Evolutionary conservation across 805 yeast species (phyloP).

Genomic region (Metschnikowia baotianmanensis): DNA sequence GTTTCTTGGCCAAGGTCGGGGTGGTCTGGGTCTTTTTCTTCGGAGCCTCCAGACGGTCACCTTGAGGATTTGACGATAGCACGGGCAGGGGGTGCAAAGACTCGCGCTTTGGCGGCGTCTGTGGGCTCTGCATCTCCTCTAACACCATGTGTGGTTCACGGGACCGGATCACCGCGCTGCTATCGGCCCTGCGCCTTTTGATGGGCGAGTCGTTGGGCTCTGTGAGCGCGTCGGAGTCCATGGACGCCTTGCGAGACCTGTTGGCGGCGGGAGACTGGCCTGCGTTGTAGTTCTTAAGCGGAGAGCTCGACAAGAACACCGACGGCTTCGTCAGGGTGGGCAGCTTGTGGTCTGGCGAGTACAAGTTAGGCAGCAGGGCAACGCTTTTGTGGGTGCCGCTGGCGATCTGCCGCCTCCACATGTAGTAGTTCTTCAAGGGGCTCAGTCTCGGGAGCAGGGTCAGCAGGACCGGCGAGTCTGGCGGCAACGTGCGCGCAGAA

Average conservation of each 20-base stretch:
- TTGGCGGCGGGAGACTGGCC: neutral
- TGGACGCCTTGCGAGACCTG: conserved; percentile 10
- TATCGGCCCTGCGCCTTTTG: conserved; percentile 23
- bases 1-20: conserved; percentile 28
- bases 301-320: conserved; percentile 35
- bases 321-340: conserved; percentile 41
- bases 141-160: conserved; percentile 28
- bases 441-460: conserved; percentile 22
- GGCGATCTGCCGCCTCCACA: conserved; percentile 26
- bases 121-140: conserved; percentile 28
- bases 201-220: conserved; percentile 32
- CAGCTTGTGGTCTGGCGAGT: conserved; percentile 39
- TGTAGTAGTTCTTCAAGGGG: conserved; percentile 32
- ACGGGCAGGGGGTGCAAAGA: conserved; percentile 32
- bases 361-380: conserved; percentile 31
- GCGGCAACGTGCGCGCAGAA: conserved; percentile 21
- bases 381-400: conserved; percentile 21
- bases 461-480: conserved; percentile 19
- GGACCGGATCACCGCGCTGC: conserved; percentile 15
- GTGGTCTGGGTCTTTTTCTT: conserved; percentile 22
- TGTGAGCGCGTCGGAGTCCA: conserved; percentile 12
- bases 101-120: conserved; percentile 24
- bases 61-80: conserved; percentile 13
- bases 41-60: conserved; percentile 5
- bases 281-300: conserved; percentile 24